Evolutionary conservation across 257 asterid species (phyloP), one percentile per base, ranked within the genome.

Genomic region (Euphrasia confusa): DNA sequence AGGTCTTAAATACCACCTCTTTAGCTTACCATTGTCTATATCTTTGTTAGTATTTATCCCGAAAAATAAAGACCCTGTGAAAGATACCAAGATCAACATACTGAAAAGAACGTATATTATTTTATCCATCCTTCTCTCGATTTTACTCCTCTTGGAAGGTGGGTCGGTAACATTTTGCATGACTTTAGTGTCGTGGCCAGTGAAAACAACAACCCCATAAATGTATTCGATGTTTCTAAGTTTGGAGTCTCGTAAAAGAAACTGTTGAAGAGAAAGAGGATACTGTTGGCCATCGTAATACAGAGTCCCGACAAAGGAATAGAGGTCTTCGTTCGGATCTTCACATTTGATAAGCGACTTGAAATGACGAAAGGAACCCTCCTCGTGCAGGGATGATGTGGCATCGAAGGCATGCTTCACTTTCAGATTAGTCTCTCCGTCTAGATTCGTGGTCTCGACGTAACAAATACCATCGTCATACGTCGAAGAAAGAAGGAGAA

Each of bases 291-390:
- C 82, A 7, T 77, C 71, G 32, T 73, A 80, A 63, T 67, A 67
- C 53, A 92, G 66, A 61, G 95, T 81, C 63, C 99, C 99, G 3
- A 92, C 74, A 30, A 86, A 92, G 11, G 97, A 33, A 64, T 92
- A 92, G 70, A 92, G 97, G 84, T 92, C 89, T 53, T 92, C 99
- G 17, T 92, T 89, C 52, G 99, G 96, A 69, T 92, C 99, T 75
- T 92, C 99, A 60, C 96, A 86, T 75, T 83, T 87, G 70, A 92
- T 67, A 49, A 84, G 72, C 32, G 94, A 96, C 69, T 72, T 86
- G 54, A 92, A 89, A 45, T 75, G 74, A 66, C 60, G 80, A 30
- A 89, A 78, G 61, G 80, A 75, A 64, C 32, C 27, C 7, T 86
- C 90, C 14, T 79, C 85, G 0, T 77, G 82, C 28, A 86, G 68